phyloP scores from a whole-genome alignment of 148 eudicot genomes.

The Fagopyrum homotropicum region DNA sequence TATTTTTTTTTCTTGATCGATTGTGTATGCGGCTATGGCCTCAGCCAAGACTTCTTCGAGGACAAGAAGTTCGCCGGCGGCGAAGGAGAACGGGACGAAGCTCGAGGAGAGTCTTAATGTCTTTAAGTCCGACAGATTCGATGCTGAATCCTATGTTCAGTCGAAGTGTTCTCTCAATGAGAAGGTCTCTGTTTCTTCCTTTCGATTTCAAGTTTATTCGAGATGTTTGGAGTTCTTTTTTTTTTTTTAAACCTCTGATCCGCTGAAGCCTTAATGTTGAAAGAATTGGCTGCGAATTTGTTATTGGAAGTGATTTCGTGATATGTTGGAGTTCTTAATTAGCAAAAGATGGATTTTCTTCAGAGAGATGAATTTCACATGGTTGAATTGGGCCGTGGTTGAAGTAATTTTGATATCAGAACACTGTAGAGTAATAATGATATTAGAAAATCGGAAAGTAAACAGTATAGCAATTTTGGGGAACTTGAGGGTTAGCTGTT shows the following conservation, averaged over 20 bases:
- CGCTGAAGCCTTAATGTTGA: background rate
- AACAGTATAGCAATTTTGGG: slow-evolving; percentile 1
- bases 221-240: background rate
- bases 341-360: background rate
- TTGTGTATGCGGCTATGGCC: slow-evolving; percentile 39
- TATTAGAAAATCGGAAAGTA: background rate
- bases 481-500: background rate
- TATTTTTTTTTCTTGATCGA: background rate
- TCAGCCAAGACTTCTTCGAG: slow-evolving; percentile 56
- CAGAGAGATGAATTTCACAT: background rate
- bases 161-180: slow-evolving; percentile 81
- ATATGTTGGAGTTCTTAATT: background rate
- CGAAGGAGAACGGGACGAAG: slow-evolving; percentile 51
- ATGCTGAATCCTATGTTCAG: slow-evolving; percentile 69
- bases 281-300: background rate
- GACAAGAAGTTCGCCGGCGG: slow-evolving; percentile 53
- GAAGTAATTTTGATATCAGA: background rate
- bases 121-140: slow-evolving; percentile 76
- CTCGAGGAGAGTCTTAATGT: slow-evolving; percentile 80
- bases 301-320: slow-evolving; percentile 7
- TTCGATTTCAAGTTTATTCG: background rate
- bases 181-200: slow-evolving; percentile 40
- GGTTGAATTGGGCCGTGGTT: background rate
- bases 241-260: background rate
- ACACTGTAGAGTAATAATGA: background rate